Evolutionary conservation across 768 basidiomycete species (phyloP).

Genomic region (Rhizopogon sp.): DNA sequence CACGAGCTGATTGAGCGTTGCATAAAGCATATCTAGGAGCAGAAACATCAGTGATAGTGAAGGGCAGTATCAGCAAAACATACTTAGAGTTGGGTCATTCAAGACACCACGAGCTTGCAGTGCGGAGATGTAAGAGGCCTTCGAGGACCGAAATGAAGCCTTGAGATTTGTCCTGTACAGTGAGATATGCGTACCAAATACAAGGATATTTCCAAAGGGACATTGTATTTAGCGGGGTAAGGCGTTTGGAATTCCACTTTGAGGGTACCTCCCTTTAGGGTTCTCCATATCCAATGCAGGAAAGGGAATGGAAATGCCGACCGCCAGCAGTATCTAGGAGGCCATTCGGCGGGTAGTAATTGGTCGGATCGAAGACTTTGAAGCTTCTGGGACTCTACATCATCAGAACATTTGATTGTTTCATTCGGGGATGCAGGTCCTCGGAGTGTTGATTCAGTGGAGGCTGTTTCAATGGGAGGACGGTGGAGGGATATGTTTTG

Average conservation of each 20-base stretch:
- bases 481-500: too few species aligned
- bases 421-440: neutral
- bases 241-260: neutral
- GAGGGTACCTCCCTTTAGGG: neutral
- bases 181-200: conserved; percentile 44
- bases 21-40: conserved; percentile 39
- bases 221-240: conserved; percentile 32
- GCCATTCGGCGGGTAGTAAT: neutral
- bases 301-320: neutral
- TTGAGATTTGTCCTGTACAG: neutral
- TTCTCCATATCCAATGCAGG: neutral
- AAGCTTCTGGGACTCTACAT: neutral
- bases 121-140: conserved; percentile 65
- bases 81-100: conserved; percentile 59
- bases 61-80: conserved; percentile 13
- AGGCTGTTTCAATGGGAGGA: too few species aligned
- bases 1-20: conserved; percentile 47
- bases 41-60: neutral
- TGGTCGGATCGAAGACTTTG: neutral
- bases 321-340: neutral
- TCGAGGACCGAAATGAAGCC: neutral
- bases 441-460: neutral
- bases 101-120: conserved; percentile 41
- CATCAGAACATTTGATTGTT: neutral
- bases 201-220: conserved; percentile 65